These are phyloP conservation scores for Thyridium curvatum DNA, from an alignment of 2,329 filamentous ascomycete genomes.

Conservation along the genomic window DNA sequence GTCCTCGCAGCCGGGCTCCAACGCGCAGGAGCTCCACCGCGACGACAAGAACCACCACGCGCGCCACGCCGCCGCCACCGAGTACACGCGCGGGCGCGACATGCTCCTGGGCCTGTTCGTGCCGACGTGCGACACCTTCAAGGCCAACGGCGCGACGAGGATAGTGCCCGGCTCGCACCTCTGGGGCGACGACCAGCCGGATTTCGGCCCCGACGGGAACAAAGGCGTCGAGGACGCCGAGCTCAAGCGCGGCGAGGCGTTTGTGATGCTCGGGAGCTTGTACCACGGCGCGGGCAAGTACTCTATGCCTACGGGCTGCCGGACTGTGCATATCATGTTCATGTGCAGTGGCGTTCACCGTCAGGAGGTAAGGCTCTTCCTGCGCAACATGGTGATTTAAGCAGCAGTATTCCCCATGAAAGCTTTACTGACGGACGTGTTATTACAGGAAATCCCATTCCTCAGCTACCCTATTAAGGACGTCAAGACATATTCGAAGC, in stretches of 20 bases:
- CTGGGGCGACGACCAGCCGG: conserved; percentile 28
- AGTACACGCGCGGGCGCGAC: conserved; percentile 17
- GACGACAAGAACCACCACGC: conserved; percentile 32
- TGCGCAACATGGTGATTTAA: too few relatives aligned
- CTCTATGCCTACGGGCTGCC: conserved; percentile 16
- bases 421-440: neutral
- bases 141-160: conserved; percentile 27
- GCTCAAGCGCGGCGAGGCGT: conserved; percentile 25
- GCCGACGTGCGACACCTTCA: conserved; percentile 23
- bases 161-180: conserved; percentile 29
- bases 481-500: conserved; percentile 22
- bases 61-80: conserved; percentile 15
- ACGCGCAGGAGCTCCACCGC: conserved; percentile 25
- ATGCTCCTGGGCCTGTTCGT: conserved; percentile 22
- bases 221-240: conserved; percentile 22
- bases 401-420: too few relatives aligned
- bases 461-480: conserved; percentile 20
- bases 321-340: conserved; percentile 31
- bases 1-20: conserved; percentile 22
- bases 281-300: conserved; percentile 28
- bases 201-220: conserved; percentile 19
- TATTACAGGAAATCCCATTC: conserved; percentile 20
- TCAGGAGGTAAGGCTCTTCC: conserved; percentile 17
- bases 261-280: conserved; percentile 28
- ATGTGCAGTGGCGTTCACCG: conserved; percentile 28